A percentile compares a stretch with the other conserved stretches of the same genome.
Evolutionary conservation across 2,329 filamentous ascomycete species (phyloP).

Genomic region (Celoporthe dispersa): DNA sequence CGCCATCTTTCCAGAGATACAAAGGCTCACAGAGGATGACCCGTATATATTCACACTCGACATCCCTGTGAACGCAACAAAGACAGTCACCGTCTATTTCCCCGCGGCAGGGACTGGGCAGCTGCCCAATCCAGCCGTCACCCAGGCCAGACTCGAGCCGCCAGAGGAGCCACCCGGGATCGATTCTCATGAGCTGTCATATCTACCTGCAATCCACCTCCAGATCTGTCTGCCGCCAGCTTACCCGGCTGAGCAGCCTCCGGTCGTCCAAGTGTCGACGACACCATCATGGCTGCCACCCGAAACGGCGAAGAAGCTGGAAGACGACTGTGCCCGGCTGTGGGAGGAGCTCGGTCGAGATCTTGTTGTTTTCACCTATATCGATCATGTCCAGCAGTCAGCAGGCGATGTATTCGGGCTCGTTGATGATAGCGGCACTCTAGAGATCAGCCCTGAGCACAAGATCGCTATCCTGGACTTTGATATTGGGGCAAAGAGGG

Average conservation of each 20-base stretch:
- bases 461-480: slow-evolving; percentile 78
- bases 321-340: slow-evolving; percentile 54
- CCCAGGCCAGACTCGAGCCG: slow-evolving; percentile 26
- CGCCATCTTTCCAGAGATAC: slow-evolving; percentile 71
- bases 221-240: slow-evolving; percentile 58
- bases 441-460: slow-evolving; percentile 59
- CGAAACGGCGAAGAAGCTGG: slow-evolving; percentile 52
- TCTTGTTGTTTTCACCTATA: slow-evolving; percentile 64
- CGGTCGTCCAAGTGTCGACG: slow-evolving; percentile 55
- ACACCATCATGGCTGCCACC: slow-evolving; percentile 61
- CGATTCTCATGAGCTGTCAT: slow-evolving; percentile 56
- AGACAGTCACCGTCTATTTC: slow-evolving; percentile 62
- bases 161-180: slow-evolving; percentile 29
- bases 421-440: slow-evolving; percentile 49
- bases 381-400: slow-evolving; percentile 65
- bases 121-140: slow-evolving; percentile 28
- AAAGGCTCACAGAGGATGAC: slow-evolving; percentile 46
- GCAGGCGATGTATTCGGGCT: slow-evolving; percentile 66
- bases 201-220: slow-evolving; percentile 63
- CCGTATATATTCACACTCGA: slow-evolving; percentile 59
- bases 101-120: slow-evolving; percentile 49
- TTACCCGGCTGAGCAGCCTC: slow-evolving; percentile 61
- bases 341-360: slow-evolving; percentile 68
- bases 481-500: slow-evolving; percentile 73
- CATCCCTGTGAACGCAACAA: slow-evolving; percentile 59